Evolutionary conservation across 257 asterid species (phyloP).

Genomic region (Solanum habrochaites): DNA sequence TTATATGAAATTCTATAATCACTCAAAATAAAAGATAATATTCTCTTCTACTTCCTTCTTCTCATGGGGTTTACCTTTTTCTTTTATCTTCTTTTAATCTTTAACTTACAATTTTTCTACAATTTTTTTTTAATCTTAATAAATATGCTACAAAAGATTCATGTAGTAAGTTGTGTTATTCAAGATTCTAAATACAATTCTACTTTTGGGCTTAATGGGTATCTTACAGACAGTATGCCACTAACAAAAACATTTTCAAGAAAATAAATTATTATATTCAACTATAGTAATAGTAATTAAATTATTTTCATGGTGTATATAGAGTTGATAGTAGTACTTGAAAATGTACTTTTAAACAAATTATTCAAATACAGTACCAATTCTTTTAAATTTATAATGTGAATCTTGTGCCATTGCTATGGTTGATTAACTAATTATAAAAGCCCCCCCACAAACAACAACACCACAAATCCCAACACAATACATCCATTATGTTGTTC

Average conservation of each 20-base stretch:
- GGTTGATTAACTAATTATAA: neutral
- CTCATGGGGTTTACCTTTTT: slow-evolving; percentile 13
- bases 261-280: neutral
- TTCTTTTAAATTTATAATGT: neutral
- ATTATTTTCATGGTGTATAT: neutral
- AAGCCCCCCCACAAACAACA: too few relatives aligned
- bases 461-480: too few relatives aligned
- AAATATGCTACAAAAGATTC: slow-evolving; percentile 14
- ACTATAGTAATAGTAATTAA: neutral
- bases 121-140: neutral
- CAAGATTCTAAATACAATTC: neutral
- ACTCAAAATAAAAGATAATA: slow-evolving; percentile 24
- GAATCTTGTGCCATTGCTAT: neutral
- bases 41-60: slow-evolving; percentile 40
- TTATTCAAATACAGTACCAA: neutral
- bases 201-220: neutral
- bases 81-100: slow-evolving; percentile 7
- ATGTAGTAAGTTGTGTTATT: slow-evolving; percentile 4
- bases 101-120: slow-evolving; percentile 22
- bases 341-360: neutral
- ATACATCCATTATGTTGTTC: slow-evolving; percentile 10
- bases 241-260: neutral
- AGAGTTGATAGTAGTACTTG: slow-evolving; percentile 1
- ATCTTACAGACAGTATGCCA: neutral
- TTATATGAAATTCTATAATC: slow-evolving; percentile 11